These are phyloP conservation scores for Quercus glauca DNA, from an alignment of 306 rosid genomes.

Conservation along the genomic window DNA sequence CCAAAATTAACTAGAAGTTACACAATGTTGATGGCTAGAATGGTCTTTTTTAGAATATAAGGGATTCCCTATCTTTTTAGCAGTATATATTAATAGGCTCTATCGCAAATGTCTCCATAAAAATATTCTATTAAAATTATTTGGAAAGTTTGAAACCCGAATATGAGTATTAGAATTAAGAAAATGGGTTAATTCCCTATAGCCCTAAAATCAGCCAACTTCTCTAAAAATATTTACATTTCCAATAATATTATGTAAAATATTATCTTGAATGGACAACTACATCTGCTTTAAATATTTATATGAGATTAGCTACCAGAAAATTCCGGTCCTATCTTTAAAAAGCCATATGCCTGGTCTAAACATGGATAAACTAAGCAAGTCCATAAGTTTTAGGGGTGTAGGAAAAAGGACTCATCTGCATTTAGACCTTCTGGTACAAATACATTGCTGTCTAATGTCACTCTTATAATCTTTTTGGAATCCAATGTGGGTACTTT, in stretches of 20 bases:
- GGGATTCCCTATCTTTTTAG: conserved; percentile 27
- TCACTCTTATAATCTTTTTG: conserved; percentile 27
- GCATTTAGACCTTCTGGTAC: conserved; percentile 19
- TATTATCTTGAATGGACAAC: no score
- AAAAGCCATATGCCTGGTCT: conserved; percentile 41
- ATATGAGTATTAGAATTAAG: no score
- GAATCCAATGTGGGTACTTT: conserved; percentile 61
- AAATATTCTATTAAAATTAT: no score
- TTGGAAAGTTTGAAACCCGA: no score
- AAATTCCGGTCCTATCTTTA: conserved; percentile 33
- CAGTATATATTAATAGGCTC: no score
- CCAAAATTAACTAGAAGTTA: conserved; percentile 8
- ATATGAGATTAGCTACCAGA: neutral
- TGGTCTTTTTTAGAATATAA: conserved; percentile 25
- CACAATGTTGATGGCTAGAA: conserved; percentile 25
- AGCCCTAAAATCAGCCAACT: no score
- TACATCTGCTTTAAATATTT: no score
- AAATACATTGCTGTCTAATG: neutral
- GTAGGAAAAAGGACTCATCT: conserved; percentile 48
- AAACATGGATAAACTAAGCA: conserved; percentile 38
- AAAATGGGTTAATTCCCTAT: no score
- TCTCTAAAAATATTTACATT: no score
- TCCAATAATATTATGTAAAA: no score
- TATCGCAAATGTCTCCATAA: no score
- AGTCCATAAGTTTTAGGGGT: conserved; percentile 29